Base-by-base conservation (phyloP, 2,329 filamentous ascomycete species). In the Microdochium paspali region DNA sequence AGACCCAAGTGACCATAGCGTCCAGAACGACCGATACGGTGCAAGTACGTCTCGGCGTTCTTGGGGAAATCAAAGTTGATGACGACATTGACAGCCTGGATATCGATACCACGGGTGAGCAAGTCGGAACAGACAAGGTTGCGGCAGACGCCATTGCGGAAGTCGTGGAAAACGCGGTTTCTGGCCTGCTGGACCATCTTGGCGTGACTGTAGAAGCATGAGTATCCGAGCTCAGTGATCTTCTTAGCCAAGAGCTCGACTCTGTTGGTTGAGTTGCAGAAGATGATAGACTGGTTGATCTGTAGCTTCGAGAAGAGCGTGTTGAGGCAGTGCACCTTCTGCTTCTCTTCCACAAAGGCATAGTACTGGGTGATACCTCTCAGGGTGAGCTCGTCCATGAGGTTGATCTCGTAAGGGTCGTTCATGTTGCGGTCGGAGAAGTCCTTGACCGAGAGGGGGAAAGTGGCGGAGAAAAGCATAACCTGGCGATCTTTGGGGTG, bases 1-100 rank as follows among this genome's bases (percentile, higher is more conserved):
- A 98, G 75, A 78, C 93, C 93, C 61, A 97, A 78, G 70, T 98
- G 93, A 55, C 93, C 93, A 64, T 95, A 98, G 55, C 93, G 88
- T 56, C 93, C 93, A 46, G 93, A 98, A 63, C 93, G 88, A 74
- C 93, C 93, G 64, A 98, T 98, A 57, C 93, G 89, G 71, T 98
- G 93, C 49, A 98, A 82, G 64, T 98, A 98, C 0, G 93, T 98
- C 71, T 98, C 93, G 15, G 93, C 94, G 61, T 98, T 98, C 74
- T 98, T 98, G 47, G 93, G 93, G 66, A 98, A 98, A 62, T 98
- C 93, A 61, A 98, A 98, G 73, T 98, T 98, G 80, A 98, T 98
- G 64, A 98, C 93, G 47, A 98, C 93, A 59, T 98, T 98, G 62
- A 98, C 93, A 47, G 93, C 93, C 69, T 98, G 93, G 55, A 98